Percentiles rank a stretch among this genome's conserved stretches.
Conservation (phyloP, 768 basidiomycete species). For the Leccinum sublutescens region DNA sequence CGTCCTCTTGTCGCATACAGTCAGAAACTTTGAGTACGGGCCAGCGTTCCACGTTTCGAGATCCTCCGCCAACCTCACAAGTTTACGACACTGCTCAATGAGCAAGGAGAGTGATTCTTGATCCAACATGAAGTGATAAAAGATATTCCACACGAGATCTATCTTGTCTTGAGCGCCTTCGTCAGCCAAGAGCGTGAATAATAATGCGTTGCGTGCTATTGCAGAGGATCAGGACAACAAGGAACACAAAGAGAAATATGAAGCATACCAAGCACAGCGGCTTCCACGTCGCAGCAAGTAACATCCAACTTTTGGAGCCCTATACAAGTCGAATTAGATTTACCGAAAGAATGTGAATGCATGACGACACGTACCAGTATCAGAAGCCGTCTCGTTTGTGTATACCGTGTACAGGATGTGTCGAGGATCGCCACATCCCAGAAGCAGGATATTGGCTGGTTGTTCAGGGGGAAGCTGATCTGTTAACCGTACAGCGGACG, state of each 20-base stretch:
- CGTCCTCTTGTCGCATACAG: conserved; percentile 23
- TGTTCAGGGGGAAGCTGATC: conserved; percentile 47
- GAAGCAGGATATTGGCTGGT: conserved; percentile 47
- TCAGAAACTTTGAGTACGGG: conserved; percentile 28
- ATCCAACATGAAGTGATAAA: conserved; percentile 31
- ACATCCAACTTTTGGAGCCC: conserved; percentile 27
- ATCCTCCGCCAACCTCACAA: conserved; percentile 14
- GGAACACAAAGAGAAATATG: background rate
- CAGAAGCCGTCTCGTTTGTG: conserved; percentile 9
- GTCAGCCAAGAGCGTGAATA: conserved; percentile 31
- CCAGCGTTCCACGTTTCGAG: conserved; percentile 25
- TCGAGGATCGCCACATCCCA: conserved; percentile 58
- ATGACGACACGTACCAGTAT: conserved; percentile 8
- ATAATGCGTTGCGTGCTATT: conserved; percentile 30
- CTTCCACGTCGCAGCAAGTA: conserved; percentile 31
- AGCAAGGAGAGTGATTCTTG: conserved; percentile 24
- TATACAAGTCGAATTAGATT: conserved; percentile 4
- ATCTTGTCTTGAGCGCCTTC: conserved; percentile 13
- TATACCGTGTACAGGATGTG: conserved; percentile 51
- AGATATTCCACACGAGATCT: conserved; percentile 31
- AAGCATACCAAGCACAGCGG: conserved; percentile 29
- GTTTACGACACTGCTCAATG: conserved; percentile 28
- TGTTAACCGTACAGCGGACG: conserved; percentile 50
- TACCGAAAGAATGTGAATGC: background rate
- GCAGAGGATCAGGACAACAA: background rate